phyloP scores from a whole-genome alignment of 2,329 filamentous ascomycete genomes.

The Gaeumannomyces sp. region DNA sequence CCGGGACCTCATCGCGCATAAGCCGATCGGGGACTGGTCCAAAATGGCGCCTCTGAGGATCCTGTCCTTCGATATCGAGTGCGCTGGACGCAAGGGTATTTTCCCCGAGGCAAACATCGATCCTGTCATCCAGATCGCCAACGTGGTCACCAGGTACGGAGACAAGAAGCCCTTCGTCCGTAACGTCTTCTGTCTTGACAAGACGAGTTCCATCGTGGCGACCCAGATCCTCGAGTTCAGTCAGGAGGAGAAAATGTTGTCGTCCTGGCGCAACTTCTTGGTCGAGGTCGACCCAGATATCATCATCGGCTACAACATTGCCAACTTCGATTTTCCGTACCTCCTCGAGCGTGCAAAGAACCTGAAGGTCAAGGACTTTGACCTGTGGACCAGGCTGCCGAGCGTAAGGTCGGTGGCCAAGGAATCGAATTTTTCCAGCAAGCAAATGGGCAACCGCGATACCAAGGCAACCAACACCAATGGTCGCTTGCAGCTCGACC shows the following conservation, averaged over 20 bases:
- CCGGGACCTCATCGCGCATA: conserved; percentile 75
- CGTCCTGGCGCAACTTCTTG: conserved; percentile 84
- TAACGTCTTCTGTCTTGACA: conserved; percentile 93
- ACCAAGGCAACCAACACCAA: conserved; percentile 94
- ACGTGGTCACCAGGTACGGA: conserved; percentile 89
- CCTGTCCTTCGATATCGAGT: conserved; percentile 97
- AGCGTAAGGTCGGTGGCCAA: conserved; percentile 65
- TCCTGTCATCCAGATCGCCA: conserved; percentile 96
- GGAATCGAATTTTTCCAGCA: conserved; percentile 86
- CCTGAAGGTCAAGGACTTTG: conserved; percentile 72
- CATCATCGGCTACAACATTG: conserved; percentile 97
- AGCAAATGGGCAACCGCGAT: conserved; percentile 95
- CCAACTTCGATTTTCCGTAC: conserved; percentile 98
- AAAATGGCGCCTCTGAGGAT: conserved; percentile 95
- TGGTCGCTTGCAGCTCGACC: conserved; percentile 83
- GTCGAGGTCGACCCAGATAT: conserved; percentile 90
- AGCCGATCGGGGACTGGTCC: conserved; percentile 88
- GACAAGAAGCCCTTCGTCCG: conserved; percentile 92
- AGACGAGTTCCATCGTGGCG: conserved; percentile 88
- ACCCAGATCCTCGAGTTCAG: conserved; percentile 84
- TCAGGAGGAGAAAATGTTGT: conserved; percentile 82
- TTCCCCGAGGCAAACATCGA: conserved; percentile 91
- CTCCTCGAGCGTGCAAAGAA: conserved; percentile 81
- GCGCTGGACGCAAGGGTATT: conserved; percentile 92
- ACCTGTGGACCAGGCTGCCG: conserved; percentile 79